Evolutionary conservation across 2,329 filamentous ascomycete genomes (phyloP).

Genomic region (Calonectria hawksworthii): DNA sequence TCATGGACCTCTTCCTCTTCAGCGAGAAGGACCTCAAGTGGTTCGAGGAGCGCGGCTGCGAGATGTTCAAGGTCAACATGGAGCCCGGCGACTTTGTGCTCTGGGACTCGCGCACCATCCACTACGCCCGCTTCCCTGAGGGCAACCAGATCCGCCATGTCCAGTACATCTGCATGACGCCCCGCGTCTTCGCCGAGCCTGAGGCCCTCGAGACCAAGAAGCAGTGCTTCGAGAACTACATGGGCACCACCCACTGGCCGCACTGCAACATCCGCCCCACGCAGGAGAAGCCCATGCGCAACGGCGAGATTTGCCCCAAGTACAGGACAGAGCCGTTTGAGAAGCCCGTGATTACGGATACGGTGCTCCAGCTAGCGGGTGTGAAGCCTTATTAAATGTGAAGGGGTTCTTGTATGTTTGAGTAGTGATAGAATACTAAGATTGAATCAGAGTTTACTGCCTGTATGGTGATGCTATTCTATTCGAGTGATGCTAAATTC

Average conservation of each 20-base stretch:
- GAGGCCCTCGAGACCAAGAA: constrained; percentile 57
- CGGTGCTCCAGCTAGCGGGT: constrained; percentile 34
- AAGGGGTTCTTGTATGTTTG: background rate
- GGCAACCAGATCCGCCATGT: constrained; percentile 56
- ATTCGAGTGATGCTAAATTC: background rate
- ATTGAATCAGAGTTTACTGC: background rate
- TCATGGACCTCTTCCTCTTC: constrained; percentile 50
- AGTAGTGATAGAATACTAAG: background rate
- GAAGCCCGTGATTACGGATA: constrained; percentile 36
- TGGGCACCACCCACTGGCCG: constrained; percentile 58
- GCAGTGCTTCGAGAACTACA: constrained; percentile 52
- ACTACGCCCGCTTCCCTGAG: constrained; percentile 56
- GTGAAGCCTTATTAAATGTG: constrained; percentile 35
- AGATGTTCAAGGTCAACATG: constrained; percentile 55
- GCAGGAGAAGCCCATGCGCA: constrained; percentile 40
- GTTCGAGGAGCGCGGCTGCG: constrained; percentile 49
- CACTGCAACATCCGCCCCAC: constrained; percentile 45
- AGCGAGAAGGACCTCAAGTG: constrained; percentile 53
- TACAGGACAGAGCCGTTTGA: constrained; percentile 41
- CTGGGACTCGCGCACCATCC: constrained; percentile 57
- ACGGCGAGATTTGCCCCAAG: constrained; percentile 37
- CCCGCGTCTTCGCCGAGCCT: constrained; percentile 23
- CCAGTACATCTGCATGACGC: constrained; percentile 44
- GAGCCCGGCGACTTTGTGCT: constrained; percentile 60
- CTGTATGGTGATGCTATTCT: no score